Evolutionary conservation across 495 filamentous ascomycete genomes (phyloP), one percentile per base, ranked within the genome.

Genomic region (Parathielavia appendiculata): DNA sequence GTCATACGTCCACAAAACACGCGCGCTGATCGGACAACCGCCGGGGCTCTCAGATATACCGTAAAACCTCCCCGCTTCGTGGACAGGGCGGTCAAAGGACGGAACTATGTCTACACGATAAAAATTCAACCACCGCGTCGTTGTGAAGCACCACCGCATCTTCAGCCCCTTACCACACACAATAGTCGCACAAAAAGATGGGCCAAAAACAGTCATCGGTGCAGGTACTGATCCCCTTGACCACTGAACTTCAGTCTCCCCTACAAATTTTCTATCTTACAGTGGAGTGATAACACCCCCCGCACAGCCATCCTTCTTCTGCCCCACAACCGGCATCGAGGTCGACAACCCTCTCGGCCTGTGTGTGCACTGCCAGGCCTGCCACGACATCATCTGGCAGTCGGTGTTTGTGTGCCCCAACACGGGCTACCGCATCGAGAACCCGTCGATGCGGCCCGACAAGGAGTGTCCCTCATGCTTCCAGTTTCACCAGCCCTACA

Each of bases 311-410:
- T 41, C 59, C n/a, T 71, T 66, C 58, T 71, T 58, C 66, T 71
- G 68, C 56, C 68, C 68, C 17, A 16, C 62, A 35, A 71, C 68
- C 11, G 68, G 68, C 39, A 26, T 34, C 17, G 59, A 62, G 14
- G 34, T 69, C 16, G 59, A 57, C 17, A 52, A 57, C 39, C 68
- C 68, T 8, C 57, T 71, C 1, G 64, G 66, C 0, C 48, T 59
- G 41, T 71, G 68, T 61, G 20, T 56, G 32, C 64, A 67, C 41
- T 71, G 68, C 61, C 54, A 61, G 16, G 66, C 62, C 16, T 60
- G 60, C 35, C 68, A 71, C 58, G 68, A 71, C 57, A 65, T 71
- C 32, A 69, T 71, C 56, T 71, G 66, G 64, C 68, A 71, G 58
- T 61, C 63, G 10, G 68, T 71, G 34, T 65, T 67, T 26, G 60